Conservation (phyloP, 139 green algal species). For the Tetraselmis chui region DNA sequence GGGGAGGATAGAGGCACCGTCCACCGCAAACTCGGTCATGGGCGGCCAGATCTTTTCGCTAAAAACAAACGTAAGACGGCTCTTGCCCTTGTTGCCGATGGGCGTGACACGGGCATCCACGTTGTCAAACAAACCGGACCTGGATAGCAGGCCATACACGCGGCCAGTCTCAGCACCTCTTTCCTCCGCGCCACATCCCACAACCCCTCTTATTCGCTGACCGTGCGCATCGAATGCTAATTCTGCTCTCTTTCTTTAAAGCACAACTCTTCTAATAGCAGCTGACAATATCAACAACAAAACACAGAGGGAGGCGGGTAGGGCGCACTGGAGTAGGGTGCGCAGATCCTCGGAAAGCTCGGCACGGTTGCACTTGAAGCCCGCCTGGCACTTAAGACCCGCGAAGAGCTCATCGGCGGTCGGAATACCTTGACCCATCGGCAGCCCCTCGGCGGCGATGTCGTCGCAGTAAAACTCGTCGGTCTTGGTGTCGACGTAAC, state of each 20-base stretch:
- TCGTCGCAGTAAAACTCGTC: conserved; percentile 36
- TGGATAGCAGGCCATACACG: too few species aligned
- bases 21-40: conserved; percentile 47
- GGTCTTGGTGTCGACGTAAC: neutral
- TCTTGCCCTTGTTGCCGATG: conserved; percentile 16
- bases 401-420: conserved; percentile 59
- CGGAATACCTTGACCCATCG: conserved; percentile 45
- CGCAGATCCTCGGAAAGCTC: conserved; percentile 44
- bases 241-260: too few species aligned
- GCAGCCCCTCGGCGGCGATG: conserved; percentile 37
- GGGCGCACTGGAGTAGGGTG: conserved; percentile 27
- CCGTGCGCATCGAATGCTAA: too few species aligned
- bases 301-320: neutral
- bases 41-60: conserved; percentile 48
- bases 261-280: too few species aligned
- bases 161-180: too few species aligned
- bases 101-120: conserved; percentile 53
- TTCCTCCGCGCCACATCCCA: too few species aligned
- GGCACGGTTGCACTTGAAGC: conserved; percentile 28
- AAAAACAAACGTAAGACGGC: conserved; percentile 50
- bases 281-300: too few species aligned
- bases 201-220: too few species aligned
- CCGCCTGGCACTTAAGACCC: conserved; percentile 41
- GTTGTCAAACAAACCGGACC: conserved; percentile 52
- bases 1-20: conserved; percentile 37